Percentiles rank a stretch among this genome's conserved stretches.
Evolutionary conservation across 2,329 filamentous ascomycete genomes (phyloP).

Genomic region (Myriosclerotinia curreyana): DNA sequence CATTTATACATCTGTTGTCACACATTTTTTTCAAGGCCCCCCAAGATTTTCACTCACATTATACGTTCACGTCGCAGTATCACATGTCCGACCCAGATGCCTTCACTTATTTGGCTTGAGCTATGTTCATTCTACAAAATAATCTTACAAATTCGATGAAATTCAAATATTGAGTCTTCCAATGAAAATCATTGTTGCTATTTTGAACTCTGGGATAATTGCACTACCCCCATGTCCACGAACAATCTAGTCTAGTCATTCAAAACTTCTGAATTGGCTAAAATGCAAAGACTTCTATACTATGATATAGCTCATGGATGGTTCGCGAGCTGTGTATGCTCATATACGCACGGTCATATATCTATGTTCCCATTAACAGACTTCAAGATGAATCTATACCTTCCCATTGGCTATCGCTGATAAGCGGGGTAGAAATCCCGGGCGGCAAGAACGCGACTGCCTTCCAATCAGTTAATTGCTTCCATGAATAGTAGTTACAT

Average conservation of each 20-base stretch:
- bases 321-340: not conserved
- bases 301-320: not conserved
- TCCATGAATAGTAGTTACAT: not conserved
- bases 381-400: not conserved
- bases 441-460: conserved; percentile 11
- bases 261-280: not conserved
- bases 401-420: conserved; percentile 8
- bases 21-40: not conserved
- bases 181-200: not conserved
- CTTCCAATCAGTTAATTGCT: conserved; percentile 6
- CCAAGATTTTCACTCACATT: not conserved
- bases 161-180: not conserved
- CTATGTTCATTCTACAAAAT: no score
- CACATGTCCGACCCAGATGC: not conserved
- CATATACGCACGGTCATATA: not conserved
- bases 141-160: not conserved
- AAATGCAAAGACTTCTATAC: not conserved
- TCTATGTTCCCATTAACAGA: conserved; percentile 8
- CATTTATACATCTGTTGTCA: not conserved
- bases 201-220: not conserved
- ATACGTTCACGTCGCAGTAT: not conserved
- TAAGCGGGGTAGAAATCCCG: conserved; percentile 7
- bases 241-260: not conserved
- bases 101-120: not conserved
- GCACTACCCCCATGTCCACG: not conserved